A percentile compares a stretch with the other conserved stretches of the same genome.
Evolutionary conservation across 1,284 basidiomycete genomes (phyloP).

Genomic region (Leccinum subatratum): DNA sequence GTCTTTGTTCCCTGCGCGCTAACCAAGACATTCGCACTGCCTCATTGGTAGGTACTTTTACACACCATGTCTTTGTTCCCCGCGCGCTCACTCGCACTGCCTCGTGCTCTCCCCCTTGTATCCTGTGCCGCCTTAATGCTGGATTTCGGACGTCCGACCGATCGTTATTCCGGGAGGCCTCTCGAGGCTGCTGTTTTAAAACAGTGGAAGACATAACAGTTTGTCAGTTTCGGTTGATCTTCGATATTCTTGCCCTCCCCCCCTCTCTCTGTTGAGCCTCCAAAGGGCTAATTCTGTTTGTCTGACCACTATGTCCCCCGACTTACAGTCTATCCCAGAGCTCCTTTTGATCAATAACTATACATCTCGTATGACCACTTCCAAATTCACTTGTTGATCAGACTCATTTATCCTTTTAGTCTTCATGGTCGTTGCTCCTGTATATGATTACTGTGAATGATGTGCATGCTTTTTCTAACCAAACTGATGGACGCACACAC

Average conservation of each 20-base stretch:
- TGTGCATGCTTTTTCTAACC: neutral
- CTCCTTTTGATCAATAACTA: conserved; percentile 1
- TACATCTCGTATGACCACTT: neutral
- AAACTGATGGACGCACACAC: neutral
- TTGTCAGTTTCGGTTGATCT: neutral
- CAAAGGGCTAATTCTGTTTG: neutral
- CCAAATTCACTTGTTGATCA: neutral
- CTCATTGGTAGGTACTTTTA: neutral
- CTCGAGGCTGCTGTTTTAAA: neutral
- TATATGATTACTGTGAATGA: neutral
- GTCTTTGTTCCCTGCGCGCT: neutral
- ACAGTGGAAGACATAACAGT: neutral
- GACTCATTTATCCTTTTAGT: neutral
- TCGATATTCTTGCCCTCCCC: neutral
- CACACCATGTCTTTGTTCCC: neutral
- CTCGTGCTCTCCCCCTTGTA: neutral
- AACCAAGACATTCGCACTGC: neutral
- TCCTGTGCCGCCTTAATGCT: neutral
- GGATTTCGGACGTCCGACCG: neutral
- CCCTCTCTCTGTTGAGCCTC: neutral
- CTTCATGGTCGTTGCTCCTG: neutral
- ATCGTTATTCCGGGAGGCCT: neutral
- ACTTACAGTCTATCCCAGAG: neutral
- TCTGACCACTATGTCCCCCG: neutral
- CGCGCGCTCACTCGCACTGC: neutral